Base-by-base conservation (phyloP, 2,329 filamentous ascomycete species). In the Xylariaceae sp. region DNA sequence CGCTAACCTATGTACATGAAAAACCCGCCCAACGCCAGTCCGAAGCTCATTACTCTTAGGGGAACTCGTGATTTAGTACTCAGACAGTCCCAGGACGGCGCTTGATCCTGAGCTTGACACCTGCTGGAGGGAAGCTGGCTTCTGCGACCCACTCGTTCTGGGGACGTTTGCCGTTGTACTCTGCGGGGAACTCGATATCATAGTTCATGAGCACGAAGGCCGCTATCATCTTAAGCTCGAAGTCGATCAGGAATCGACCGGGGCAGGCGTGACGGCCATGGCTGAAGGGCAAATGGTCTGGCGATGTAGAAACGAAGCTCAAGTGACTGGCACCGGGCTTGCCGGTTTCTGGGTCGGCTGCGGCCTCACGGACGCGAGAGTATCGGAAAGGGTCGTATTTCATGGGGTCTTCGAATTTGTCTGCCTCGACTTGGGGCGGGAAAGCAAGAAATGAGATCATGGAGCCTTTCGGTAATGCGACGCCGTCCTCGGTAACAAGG, bases 311-410 rank as follows among this genome's bases (percentile, higher is more conserved):
- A 14, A 67, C 65, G 45, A 66, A 61, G 71, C 55, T 71, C 67
- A 52, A 39, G 33, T 31, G 35, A 40, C 42, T 44, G 32, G 48
- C 47, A 38, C 46, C 55, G 27, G 55, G 52, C 46, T 44, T 50
- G 39, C 27, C 61, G 52, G 31, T 48, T 7, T 14, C 33, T 15
- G 40, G 33, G 32, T 45, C 48, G 15, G 48, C 50, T 12, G 59
- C 56, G 2, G 55, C 44, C 45, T 69, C 66, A 1, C 69, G 62
- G 12, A 62, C 47, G 1, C 68, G 59, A 2, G 68, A 66, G 43
- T 70, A 73, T 0, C 71, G 61, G 44, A 71, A 73, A 0, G 70
- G 70, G 14, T 73, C 70, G 49, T 64, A 74, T 30, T 65, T 65
- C 6, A 58, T 22, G 0, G 69, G 59, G 1, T 72, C 66, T 7